A percentile compares a stretch with the other conserved stretches of the same genome.
Evolutionary conservation across 305 asterid species (phyloP).

Genomic region (Lippia alba): DNA sequence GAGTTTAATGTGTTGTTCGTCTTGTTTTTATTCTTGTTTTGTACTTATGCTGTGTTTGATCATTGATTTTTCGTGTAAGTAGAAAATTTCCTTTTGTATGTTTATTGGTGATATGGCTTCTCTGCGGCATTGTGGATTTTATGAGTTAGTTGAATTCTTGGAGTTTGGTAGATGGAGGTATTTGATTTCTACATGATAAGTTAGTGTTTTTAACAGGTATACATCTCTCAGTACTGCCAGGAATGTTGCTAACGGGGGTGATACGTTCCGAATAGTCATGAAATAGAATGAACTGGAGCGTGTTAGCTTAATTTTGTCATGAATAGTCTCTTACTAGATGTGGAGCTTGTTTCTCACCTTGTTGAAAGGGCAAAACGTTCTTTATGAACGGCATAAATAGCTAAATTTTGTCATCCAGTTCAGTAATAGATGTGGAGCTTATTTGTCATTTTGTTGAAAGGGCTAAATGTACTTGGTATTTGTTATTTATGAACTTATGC

Average conservation of each 20-base stretch:
- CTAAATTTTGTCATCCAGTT: no score
- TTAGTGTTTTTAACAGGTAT: background rate
- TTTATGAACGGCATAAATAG: background rate
- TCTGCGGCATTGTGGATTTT: background rate
- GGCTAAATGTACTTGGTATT: no score
- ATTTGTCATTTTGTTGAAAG: no score
- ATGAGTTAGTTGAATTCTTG: background rate
- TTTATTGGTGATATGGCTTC: background rate
- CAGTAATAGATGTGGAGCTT: no score
- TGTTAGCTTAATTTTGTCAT: background rate
- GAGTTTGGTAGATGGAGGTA: background rate
- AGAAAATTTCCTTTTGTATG: background rate
- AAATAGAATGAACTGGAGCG: background rate
- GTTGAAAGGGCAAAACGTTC: background rate
- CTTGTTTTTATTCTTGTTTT: background rate
- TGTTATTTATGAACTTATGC: no score
- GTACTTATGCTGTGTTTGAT: background rate
- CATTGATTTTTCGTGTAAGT: background rate
- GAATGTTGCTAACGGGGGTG: background rate
- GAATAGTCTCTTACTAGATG: background rate
- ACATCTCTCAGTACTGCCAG: background rate
- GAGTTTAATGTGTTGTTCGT: background rate
- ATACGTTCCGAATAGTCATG: background rate
- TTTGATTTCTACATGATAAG: background rate
- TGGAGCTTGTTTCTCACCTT: background rate